Evolutionary conservation across 2,329 filamentous ascomycete species (phyloP), one percentile per base, ranked within the genome.

Genomic region (Cladosporium sp.): DNA sequence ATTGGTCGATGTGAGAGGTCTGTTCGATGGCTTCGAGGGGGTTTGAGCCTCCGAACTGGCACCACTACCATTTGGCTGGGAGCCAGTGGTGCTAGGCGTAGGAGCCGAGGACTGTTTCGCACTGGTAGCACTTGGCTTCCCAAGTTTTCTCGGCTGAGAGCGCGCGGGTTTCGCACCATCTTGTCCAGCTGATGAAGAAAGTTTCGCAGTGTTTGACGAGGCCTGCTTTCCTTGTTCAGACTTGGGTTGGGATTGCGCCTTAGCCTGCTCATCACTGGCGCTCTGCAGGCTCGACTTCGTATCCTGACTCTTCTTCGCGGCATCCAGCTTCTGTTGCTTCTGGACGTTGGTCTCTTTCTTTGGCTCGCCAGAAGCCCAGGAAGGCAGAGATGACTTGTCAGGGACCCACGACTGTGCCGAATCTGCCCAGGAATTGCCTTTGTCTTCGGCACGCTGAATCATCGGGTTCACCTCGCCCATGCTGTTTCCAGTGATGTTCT

Each of bases 401-500:
- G n/a, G n/a, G n/a, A 43, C 18, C 27, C 32, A 45, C 22, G 42
- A 45, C 8, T 18, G 15, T 20, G 43, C 43, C 11, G 33, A 27
- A 13, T 38, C 12, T 13, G 15, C 25, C 43, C 43, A 47, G 2
- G 19, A 27, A 8, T 29, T 18, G 22, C 43, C 16, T 7, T 33
- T 29, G n/a, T 29, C 33, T 20, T 47, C 19, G 5, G 16, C 43
- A 22, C 25, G 22, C 27, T 25, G 33, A 3, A 22, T 25, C 25
- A 40, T 30, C 9, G 18, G 22, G 13, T 16, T 38, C 1, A 25
- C 43, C 33, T 47, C 33, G 3, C 13, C 29, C 7, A 25, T 16
- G 7, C 16, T n/a, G 7, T 38, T 18, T 9, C 36, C 45, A 40
- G 39, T 15, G 20, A 43, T 49, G 49, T n/a, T 35, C 35, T 49